Base-by-base conservation (phyloP, 306 rosid genomes). In the Hippophae gyantsensis region DNA sequence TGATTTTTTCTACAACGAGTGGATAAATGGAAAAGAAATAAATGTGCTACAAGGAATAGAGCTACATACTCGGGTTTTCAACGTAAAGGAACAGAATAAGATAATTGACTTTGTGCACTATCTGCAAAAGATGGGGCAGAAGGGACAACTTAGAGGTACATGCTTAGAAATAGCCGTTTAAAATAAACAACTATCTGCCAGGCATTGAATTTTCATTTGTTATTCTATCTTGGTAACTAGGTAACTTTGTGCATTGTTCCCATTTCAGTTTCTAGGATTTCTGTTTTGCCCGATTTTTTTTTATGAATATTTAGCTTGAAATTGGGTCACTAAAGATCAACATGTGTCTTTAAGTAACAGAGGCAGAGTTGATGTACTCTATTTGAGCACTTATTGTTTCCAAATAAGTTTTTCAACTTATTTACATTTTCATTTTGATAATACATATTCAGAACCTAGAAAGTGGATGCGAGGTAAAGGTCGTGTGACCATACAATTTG, bases 381-480 rank as follows among this genome's bases (percentile, higher is more conserved):
- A 2, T 32, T 2, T 32, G 38, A 32, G 38, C 5, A 32, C 38
- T 32, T 32, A 32, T 32, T 32, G 38, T 32, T 32, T 4, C 38
- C 38, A 2, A 2, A 32, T 4, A 18, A 18, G 1, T 18, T 18
- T 18, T 4, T 4, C 38, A 32, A 32, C 3, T 32, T 32, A 32
- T 32, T 32, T 32, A 32, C 38, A 32, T 32, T 32, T 32, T 32
- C 38, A 32, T 32, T 32, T 2, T 32, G 38, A 32, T 32, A 32
- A 32, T 56, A 93, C 99, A 13, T 93, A 57, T 74, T 49, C 90
- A 1, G 97, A 95, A 65, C 99, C 99, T 32, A 79, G 65, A 55
- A 89, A 89, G 79, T 93, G 97, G 97, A 93, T 89, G 95, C 79
- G 77, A 80, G 99, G 99, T 43, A 93, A 93, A 84, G 97, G 99